Base-by-base conservation (phyloP, 805 yeast genomes). In the Priceomyces carsonii region DNA sequence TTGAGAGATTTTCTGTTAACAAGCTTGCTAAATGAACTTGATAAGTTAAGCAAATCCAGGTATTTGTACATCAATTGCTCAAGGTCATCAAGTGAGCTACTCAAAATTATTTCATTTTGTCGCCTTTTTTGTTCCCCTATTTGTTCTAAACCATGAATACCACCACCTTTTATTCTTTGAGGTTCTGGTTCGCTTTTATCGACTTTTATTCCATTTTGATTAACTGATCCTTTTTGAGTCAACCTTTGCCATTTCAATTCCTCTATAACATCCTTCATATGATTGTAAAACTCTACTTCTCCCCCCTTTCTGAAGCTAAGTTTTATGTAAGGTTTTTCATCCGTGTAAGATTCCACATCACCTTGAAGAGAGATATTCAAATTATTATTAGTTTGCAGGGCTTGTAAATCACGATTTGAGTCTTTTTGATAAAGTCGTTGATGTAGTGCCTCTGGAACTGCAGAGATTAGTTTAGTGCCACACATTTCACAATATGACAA, bases 401-500 rank as follows among this genome's bases (percentile, higher is more conserved):
- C 7, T 10, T 18, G 20, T 18, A 23, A 9, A 16, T 16, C 29
- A 7, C 21, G n/a, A 16, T 23, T 15, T 25, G 17, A 3, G 18
- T 3, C 7, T 24, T 18, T 34, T 31, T 15, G 7, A 27, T 22
- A 13, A 3, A 29, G 22, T 29, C 27, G 19, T 17, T 29, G 26
- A 31, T 24, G 33, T 13, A 49, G 29, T 14, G 39, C 42, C 10
- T 28, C 25, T 7, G 50, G 43, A 10, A 42, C 12, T 9, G 29
- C 25, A 2, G 51, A 36, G 14, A 36, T 39, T 17, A 57, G 39
- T 32, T 66, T 66, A 0, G 82, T 67, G 0, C 96, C 96, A 62
- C 98, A 91, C 53, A 93, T 73, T 57, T 91, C 99, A 59, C 99
- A 91, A 43, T 69, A 71, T 23, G 69, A 59, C 69, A 91, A 66